Evolutionary conservation across 2,329 filamentous ascomycete species (phyloP), one percentile per base, ranked within the genome.

Genomic region (Fusarium liriodendri): DNA sequence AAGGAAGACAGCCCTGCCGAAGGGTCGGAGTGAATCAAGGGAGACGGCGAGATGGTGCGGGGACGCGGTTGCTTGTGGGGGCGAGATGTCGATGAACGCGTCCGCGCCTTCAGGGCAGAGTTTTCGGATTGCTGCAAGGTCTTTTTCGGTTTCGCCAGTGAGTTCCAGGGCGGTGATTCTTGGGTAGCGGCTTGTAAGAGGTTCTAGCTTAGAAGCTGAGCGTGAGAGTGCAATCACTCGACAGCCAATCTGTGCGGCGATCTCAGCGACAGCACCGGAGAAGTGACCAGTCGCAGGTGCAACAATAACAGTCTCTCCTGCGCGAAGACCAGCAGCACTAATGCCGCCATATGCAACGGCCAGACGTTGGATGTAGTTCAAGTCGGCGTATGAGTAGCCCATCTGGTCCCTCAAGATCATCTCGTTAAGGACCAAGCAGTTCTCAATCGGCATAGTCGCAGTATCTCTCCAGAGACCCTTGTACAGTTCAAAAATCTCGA

Each of bases 251-350:
- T 75, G 72, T 1, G 69, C 72, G 2, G 66, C 72, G 1, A 74
- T 0, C 11, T 77, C 74, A 1, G 66, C 68, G 0, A 74, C 68
- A 0, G 72, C 70, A 0, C 75, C 73, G 0, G 74, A 77, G 16
- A 72, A 77, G 8, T 77, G 70, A 0, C 75, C 74, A 1, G 73
- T 76, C 0, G 73, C 73, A 2, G 73, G 70, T 0, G 72, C 73
- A 1, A 66, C 70, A 18, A 75, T 67, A 2, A 75, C 62, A 0
- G 73, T 74, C 1, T 75, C 67, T 1, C 73, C 73, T 1, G 58
- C 32, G 7, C 22, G 61, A 4, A 76, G 50, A 2, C 29, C 14
- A 1, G 73, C 65, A 1, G 70, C 54, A 1, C 18, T 65, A 6
- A 76, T n/a, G 6, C 73, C 65, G 0, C 73, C 70, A 6, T 76